Base-by-base conservation (phyloP, 768 basidiomycete genomes). In the Leccinum variicolor region DNA sequence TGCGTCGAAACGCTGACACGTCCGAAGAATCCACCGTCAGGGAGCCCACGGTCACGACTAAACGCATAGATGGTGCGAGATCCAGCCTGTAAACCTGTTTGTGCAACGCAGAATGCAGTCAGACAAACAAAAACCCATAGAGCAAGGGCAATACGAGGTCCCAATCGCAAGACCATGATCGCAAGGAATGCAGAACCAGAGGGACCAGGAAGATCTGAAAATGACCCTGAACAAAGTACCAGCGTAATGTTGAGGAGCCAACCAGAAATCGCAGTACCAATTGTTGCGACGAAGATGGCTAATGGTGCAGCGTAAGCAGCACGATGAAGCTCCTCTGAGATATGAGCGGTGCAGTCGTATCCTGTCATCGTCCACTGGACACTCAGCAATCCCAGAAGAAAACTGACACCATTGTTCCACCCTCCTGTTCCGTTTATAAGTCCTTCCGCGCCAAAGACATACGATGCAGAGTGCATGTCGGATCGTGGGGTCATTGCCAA, bases 211-310 rank as follows among this genome's bases (percentile, higher is more conserved):
- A 85, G 77, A 58, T 77, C 68, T 33, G 46, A 67, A 63, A 82
- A 67, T 29, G 77, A 72, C 10, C 83, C 83, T 1, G 81, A 81
- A 67, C 83, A 86, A n/a, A 86, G 74, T 10, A 86, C 73, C 45
- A 86, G 68, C 3, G 77, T 77, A 59, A 87, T 83, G 68, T 87
- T 87, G 55, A 86, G 79, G n/a, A 87, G 62, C 84, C 84, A 86
- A 34, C 84, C 83, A 52, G 79, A 66, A n/a, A 79, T 62, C 45
- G 74, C 76, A 0, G 80, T 81, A 28, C 81, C 80, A 34, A 81
- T 67, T 21, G 73, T 74, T 25, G 80, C 76, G 17, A 75, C 73
- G 60, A 80, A 71, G 58, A 79, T 78, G 6, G 81, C 77, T 23
- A 67, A 70, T 34, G 77, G 77, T 19, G 76, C 75, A 19, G 79